These are phyloP conservation scores for Myxozyma kluyveri DNA, from an alignment of 805 yeast genomes.

Conservation along the genomic window DNA sequence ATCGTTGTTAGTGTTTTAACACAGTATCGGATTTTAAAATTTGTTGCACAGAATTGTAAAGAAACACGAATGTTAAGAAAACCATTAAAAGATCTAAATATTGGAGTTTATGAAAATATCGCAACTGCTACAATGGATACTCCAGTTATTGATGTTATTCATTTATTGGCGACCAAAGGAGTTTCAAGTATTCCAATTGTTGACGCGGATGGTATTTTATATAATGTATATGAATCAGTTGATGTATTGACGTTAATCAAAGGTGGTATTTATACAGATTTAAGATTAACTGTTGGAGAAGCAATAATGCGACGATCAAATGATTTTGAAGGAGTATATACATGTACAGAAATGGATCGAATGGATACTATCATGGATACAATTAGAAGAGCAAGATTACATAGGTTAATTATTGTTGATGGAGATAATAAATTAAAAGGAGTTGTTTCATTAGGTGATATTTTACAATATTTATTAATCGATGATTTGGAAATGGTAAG, in stretches of 20 bases:
- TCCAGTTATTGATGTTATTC: conserved; percentile 91
- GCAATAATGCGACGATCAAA: conserved; percentile 91
- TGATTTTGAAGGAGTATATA: conserved; percentile 96
- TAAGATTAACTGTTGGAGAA: conserved; percentile 90
- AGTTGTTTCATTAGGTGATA: conserved; percentile 87
- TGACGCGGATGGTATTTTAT: conserved; percentile 64
- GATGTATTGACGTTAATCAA: conserved; percentile 90
- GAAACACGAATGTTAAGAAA: conserved; percentile 80
- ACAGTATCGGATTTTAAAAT: conserved; percentile 91
- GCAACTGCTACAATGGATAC: conserved; percentile 83
- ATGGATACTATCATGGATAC: conserved; percentile 89
- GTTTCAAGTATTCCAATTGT: conserved; percentile 92
- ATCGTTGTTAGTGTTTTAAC: conserved; percentile 93
- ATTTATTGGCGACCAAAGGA: conserved; percentile 69
- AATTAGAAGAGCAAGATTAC: conserved; percentile 84
- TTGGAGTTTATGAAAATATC: conserved; percentile 58
- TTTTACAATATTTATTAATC: conserved; percentile 76
- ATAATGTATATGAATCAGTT: conserved; percentile 93
- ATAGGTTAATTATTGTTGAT: conserved; percentile 89
- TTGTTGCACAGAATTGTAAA: conserved; percentile 92
- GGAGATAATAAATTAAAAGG: conserved; percentile 63
- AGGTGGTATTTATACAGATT: conserved; percentile 89
- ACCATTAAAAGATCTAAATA: conserved; percentile 67
- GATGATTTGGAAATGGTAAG: too few relatives aligned
- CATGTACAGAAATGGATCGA: conserved; percentile 85